Base-by-base conservation (phyloP, 1,284 basidiomycete species). In the Rhodotorula glutinis region DNA sequence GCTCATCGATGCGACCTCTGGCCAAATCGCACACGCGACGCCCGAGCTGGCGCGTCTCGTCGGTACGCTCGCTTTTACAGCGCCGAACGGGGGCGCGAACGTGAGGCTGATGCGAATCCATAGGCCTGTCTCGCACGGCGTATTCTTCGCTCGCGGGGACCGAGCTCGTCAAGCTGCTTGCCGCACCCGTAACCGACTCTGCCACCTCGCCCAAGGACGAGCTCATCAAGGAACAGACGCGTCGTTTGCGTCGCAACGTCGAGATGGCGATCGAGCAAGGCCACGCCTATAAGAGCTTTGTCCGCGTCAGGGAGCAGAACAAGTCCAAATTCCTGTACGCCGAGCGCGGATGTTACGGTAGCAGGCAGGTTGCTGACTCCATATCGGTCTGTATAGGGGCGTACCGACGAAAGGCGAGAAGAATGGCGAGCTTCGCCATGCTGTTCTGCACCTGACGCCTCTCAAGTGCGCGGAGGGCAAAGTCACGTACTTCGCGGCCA, bases 91-190 rank as follows among this genome's bases (percentile, higher is more conserved):
- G 11, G 33, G 33, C 33, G 33, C 33, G n/a, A n/a, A n/a, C n/a
- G 33, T 38, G 33, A 38, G n/a, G n/a, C 33, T 38, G 33, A 38
- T 38, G 33, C 33, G 11, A 38, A 11, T 7, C 11, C 33, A 38
- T 62, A 67, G 66, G 51, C 11, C 43, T 61, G 5, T 27, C 59
- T 2, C 23, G 41, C 13, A 38, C 54, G 10, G 2, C 38, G 9
- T 43, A 53, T 16, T 10, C 92, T n/a, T 92, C 94, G 76, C 82
- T 94, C 38, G 82, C 88, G 46, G 87, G 87, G 41, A 83, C 92
- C 5, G 90, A 88, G 4, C 76, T 88, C 17, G 81, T 92, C 13
- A 92, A 93, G 76, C 87, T 89, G 2, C 81, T 90, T n/a, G 27
- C 16, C 33, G 33, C 60, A 4, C 44, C 60, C 2, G 13, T 38